Percentiles rank a stretch among this genome's conserved stretches.
These are phyloP conservation scores for Beauveria bassiana DNA, from an alignment of 2,329 filamentous ascomycete genomes.

Conservation along the genomic window DNA sequence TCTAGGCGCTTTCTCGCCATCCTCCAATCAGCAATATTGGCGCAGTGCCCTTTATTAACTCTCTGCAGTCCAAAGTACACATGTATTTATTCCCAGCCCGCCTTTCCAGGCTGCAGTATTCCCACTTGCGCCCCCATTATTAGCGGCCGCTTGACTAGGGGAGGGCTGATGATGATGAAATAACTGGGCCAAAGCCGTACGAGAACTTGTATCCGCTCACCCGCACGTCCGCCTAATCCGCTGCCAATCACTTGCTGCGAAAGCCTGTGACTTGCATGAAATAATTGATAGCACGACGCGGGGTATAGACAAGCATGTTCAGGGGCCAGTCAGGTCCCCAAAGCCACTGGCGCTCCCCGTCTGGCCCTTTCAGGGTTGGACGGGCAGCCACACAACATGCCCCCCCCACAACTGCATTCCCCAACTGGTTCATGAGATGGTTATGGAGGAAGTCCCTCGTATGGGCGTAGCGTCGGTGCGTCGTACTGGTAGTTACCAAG, in stretches of 20 bases:
- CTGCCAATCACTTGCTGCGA: neutral
- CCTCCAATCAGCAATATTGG: too few relatives aligned
- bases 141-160: neutral
- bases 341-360: neutral
- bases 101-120: neutral
- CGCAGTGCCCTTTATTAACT: too few relatives aligned
- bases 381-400: neutral
- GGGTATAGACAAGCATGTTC: neutral
- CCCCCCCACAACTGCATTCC: neutral
- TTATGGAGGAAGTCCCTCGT: neutral
- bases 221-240: neutral
- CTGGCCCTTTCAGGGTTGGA: neutral
- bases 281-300: neutral
- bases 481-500: neutral
- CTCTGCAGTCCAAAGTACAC: too few relatives aligned
- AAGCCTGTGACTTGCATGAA: neutral
- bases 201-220: neutral
- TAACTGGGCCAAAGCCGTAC: slow-evolving; percentile 3
- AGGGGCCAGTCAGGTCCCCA: neutral
- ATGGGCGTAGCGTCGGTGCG: neutral
- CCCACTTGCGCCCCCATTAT: neutral
- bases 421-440: neutral
- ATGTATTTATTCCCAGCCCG: neutral
- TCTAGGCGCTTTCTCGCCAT: too few relatives aligned
- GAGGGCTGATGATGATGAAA: neutral